Evolutionary conservation across 257 asterid genomes (phyloP), one percentile per base, ranked within the genome.

Genomic region (Leonotis leonurus): DNA sequence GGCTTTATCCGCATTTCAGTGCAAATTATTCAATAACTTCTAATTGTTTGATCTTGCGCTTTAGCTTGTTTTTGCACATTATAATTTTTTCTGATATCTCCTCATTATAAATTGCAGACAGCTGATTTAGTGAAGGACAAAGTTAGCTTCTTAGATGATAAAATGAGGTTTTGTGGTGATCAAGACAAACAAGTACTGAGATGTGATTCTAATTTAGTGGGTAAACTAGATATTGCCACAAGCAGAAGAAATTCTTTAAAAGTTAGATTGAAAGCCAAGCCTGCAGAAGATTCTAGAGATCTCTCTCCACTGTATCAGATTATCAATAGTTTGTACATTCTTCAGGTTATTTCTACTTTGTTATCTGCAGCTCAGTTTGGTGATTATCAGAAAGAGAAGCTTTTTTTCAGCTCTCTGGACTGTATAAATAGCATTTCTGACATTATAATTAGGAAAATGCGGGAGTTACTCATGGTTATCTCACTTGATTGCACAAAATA

Each of bases 401-500:
- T 93, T 62, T 85, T 83, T 75, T 93, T 86, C 78, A 93, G 94
- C 69, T 82, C 97, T 60, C 68, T 93, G 83, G 87, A 76, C 69
- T 62, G 83, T 79, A 83, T 86, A 71, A 79, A 78, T 78, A 83
- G 85, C 57, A 73, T 89, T 64, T 75, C 91, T 71, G 99, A 93
- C 74, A 66, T 80, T 64, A 64, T 85, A 70, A 71, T 85, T 45
- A 74, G 95, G 80, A 87, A 83, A 70, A 46, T 89, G 74, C 93
- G 99, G 67, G 97, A 79, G 49, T 53, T 87, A 48, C 88, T 93
- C 62, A 81, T 89, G 94, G 77, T 77, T 75, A 63, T 89, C 75
- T 93, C 97, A 1, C 96, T 86, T 65, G 96, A 93, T 77, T 93
- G 89, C 73, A 87, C 99, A 57, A 93, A 85, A 74, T 56, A 76